Percentiles rank a stretch among this genome's conserved stretches.
These are phyloP conservation scores for Leishmania arabica DNA, from an alignment of 208 protist genomes.

Conservation along the genomic window DNA sequence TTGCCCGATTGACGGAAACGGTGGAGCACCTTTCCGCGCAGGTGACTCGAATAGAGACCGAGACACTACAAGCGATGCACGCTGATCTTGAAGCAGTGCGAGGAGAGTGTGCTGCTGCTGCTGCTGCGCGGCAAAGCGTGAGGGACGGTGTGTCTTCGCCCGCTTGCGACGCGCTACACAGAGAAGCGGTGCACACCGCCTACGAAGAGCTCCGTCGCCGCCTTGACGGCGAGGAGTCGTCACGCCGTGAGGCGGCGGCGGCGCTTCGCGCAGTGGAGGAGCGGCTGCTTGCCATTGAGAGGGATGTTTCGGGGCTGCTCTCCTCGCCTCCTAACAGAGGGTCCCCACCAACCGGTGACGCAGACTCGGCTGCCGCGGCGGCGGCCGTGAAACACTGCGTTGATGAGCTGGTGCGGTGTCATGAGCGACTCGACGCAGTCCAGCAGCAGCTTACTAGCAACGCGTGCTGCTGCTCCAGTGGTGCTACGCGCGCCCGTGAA, in stretches of 20 bases:
- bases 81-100: conserved; percentile 13
- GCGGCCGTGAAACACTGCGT: background rate
- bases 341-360: background rate
- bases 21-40: conserved; percentile 7
- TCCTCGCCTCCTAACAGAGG: background rate
- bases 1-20: background rate
- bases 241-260: background rate
- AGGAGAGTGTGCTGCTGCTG: conserved; percentile 5
- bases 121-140: background rate
- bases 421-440: conserved; percentile 13
- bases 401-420: conserved; percentile 10
- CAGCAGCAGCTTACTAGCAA: conserved; percentile 11
- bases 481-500: background rate
- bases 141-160: background rate
- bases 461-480: background rate
- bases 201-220: conserved; percentile 1
- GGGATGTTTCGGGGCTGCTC: background rate
- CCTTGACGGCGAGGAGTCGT: conserved; percentile 6
- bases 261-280: background rate
- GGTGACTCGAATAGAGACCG: background rate
- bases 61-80: background rate
- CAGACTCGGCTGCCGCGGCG: background rate
- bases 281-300: conserved; percentile 3
- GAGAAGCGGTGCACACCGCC: conserved; percentile 2
- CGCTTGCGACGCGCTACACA: background rate